Conservation (phyloP, 116 monocot genomes). For the Papilionanthe hybrid region DNA sequence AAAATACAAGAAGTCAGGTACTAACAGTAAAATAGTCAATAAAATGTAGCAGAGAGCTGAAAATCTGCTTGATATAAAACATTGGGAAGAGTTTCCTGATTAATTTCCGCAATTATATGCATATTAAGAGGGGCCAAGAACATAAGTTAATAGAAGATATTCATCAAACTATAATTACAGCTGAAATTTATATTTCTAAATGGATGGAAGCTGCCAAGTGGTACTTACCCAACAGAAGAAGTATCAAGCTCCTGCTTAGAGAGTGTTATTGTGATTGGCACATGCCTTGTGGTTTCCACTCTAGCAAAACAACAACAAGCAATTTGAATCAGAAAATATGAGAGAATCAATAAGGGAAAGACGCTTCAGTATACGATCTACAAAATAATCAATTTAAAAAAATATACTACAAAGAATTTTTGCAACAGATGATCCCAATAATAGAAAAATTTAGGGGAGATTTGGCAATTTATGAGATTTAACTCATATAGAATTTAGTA, state of each 20-base stretch:
- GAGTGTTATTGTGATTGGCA: constrained; percentile 65
- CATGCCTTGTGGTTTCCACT: constrained; percentile 72
- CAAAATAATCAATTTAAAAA: too few species aligned
- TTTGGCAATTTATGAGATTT: too few species aligned
- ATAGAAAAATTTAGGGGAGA: too few species aligned
- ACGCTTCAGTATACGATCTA: neutral
- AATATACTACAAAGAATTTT: too few species aligned
- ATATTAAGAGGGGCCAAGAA: too few species aligned
- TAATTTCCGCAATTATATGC: too few species aligned
- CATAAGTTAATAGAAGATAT: neutral
- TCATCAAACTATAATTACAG: neutral
- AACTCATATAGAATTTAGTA: too few species aligned
- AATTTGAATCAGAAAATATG: neutral
- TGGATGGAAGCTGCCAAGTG: neutral
- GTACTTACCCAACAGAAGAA: constrained; percentile 55
- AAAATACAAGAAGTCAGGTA: too few species aligned
- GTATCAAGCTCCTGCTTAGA: constrained; percentile 59
- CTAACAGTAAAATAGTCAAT: too few species aligned
- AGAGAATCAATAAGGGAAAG: neutral
- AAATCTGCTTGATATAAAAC: too few species aligned
- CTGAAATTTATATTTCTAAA: neutral
- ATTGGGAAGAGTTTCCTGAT: too few species aligned
- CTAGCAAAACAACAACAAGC: constrained; percentile 10
- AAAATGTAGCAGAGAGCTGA: too few species aligned
- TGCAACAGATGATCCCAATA: neutral